Evolutionary conservation across 2,329 filamentous ascomycete genomes (phyloP).

Genomic region (Xylaria sp.): DNA sequence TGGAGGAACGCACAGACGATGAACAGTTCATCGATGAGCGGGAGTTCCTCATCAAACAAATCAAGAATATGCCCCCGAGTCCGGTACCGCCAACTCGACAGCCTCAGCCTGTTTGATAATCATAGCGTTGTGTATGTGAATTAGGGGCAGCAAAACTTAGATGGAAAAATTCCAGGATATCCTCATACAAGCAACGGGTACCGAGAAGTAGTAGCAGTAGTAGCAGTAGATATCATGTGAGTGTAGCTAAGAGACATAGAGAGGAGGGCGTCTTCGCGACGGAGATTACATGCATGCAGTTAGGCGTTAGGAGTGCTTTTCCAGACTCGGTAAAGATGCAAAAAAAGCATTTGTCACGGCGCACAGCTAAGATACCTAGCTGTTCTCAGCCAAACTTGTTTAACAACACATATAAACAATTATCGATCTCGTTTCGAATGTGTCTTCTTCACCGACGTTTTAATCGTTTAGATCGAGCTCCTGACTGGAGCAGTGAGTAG

Average conservation of each 20-base stretch:
- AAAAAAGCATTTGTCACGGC: constrained; percentile 28
- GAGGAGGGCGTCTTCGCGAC: constrained; percentile 41
- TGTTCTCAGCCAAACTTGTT: constrained; percentile 11
- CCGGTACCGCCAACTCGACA: constrained; percentile 65
- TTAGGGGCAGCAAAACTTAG: constrained; percentile 8
- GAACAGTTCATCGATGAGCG: constrained; percentile 99
- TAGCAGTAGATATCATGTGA: constrained; percentile 22
- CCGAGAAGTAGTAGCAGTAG: constrained; percentile 5
- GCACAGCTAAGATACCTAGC: constrained; percentile 7
- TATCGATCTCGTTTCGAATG: constrained; percentile 5
- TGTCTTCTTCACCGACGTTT: background rate
- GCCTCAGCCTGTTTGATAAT: constrained; percentile 43
- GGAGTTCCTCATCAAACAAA: constrained; percentile 96
- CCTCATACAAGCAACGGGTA: constrained; percentile 6
- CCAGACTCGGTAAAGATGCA: constrained; percentile 36
- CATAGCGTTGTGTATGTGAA: constrained; percentile 7
- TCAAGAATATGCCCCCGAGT: constrained; percentile 73
- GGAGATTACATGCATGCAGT: constrained; percentile 49
- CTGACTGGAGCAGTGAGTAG: background rate
- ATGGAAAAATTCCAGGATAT: constrained; percentile 26
- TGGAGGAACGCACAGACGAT: constrained; percentile 95
- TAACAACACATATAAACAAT: constrained; percentile 23
- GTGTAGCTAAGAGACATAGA: constrained; percentile 20
- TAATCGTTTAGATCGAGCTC: background rate
- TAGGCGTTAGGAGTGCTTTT: constrained; percentile 45